Evolutionary conservation across 2,329 filamentous ascomycete species (phyloP).

Genomic region (Ascochyta rabiei): DNA sequence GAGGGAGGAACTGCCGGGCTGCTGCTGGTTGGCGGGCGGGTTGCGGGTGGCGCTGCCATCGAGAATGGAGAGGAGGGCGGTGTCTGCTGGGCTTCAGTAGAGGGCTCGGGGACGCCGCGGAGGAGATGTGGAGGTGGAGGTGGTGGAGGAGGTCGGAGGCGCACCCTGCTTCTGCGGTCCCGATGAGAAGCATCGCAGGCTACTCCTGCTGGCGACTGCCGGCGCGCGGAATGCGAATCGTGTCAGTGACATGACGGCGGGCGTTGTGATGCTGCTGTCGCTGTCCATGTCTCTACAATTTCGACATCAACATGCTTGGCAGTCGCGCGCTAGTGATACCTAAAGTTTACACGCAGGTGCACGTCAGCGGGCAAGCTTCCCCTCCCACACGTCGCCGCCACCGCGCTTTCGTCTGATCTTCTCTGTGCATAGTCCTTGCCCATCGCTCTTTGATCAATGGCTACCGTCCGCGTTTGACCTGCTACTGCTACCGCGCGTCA

Average conservation of each 20-base stretch:
- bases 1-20: conserved; percentile 6
- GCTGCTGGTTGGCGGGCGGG: conserved; percentile 7
- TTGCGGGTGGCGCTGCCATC: conserved; percentile 15
- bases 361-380: conserved; percentile 14
- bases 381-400: conserved; percentile 14
- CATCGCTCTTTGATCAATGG: conserved; percentile 23
- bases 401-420: conserved; percentile 21
- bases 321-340: neutral
- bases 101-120: neutral
- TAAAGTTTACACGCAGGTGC: conserved; percentile 7
- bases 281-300: neutral
- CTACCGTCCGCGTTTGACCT: conserved; percentile 5
- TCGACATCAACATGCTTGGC: conserved; percentile 4
- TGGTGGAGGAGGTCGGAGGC: neutral
- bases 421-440: conserved; percentile 17
- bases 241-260: conserved; percentile 31
- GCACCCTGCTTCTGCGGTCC: conserved; percentile 28
- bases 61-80: conserved; percentile 30
- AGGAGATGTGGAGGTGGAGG: neutral
- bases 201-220: conserved; percentile 7
- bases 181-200: conserved; percentile 36
- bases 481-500: conserved; percentile 6
- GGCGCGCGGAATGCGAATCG: conserved; percentile 23
- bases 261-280: conserved; percentile 14
- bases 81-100: conserved; percentile 22